Base-by-base conservation (phyloP, 2,329 filamentous ascomycete species). In the Trichophyton equinum region DNA sequence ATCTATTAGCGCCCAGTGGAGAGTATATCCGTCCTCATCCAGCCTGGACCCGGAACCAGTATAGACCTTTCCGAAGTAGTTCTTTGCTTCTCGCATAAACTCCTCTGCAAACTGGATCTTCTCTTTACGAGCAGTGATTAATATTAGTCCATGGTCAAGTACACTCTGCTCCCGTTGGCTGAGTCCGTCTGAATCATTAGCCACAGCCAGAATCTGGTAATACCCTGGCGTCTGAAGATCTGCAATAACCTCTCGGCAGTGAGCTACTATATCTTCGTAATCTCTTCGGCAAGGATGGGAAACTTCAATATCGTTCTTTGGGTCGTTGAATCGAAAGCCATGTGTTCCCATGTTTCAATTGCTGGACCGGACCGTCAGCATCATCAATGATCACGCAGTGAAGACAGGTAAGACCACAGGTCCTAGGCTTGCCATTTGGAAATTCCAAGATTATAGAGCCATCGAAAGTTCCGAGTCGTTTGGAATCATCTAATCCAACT, bases 1-100 rank as follows among this genome's bases (percentile, higher is more conserved):
- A 20, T 61, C 51, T 22, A 61, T 46, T 58, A 61, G 22, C n/a
- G 59, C 59, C 59, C 59, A 61, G 33, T 61, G 40, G 15, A 58
- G 46, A 40, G 15, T 20, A 15, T 27, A 15, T 3, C 18, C 36
- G 46, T 33, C 44, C 18, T 55, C 27, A 47, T 15, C 11, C 22
- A 47, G 33, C 27, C 53, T 53, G 2, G 27, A 47, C 15, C 59
- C 53, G 3, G 59, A 61, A 18, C 33, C 59, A 27, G 53, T 38
- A 49, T 58, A 58, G n/a, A 61, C 53, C 33, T 20, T 30, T 5
- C 59, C 51, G 49, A 60, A 51, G 27, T 60, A 33, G 36, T 44
- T 46, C 20, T 1, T 22, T 36, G 22, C 15, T 15, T 18, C 51
- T n/a, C 11, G n/a, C n/a, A 30, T 22, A 20, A 60, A 60, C 42